These are phyloP conservation scores for Triticum monococcum DNA, from an alignment of 176 grass and related monocot genomes.

Conservation along the genomic window DNA sequence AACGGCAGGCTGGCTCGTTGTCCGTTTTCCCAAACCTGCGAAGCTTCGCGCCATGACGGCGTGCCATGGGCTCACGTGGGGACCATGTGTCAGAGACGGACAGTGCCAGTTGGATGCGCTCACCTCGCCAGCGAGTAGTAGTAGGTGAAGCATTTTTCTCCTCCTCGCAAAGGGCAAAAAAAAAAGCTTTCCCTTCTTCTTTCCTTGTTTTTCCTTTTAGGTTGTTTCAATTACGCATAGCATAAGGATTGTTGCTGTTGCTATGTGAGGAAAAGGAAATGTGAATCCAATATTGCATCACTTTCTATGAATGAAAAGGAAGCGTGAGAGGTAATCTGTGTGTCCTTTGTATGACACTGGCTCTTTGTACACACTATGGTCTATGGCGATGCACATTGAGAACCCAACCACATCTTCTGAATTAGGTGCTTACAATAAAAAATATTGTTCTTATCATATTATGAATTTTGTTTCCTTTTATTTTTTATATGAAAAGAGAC, in stretches of 20 bases:
- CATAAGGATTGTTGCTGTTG: not conserved
- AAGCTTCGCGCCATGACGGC: slow-evolving; percentile 44
- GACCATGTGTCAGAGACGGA: not conserved
- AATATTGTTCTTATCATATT: not conserved
- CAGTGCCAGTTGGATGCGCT: not conserved
- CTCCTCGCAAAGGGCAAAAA: no score
- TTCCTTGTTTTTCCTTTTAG: not conserved
- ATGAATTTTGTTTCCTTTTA: not conserved
- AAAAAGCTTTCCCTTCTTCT: no score
- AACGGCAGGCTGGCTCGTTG: not conserved
- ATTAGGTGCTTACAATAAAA: not conserved
- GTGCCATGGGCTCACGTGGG: slow-evolving; percentile 3
- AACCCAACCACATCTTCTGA: not conserved
- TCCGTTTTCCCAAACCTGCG: not conserved
- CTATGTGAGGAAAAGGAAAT: not conserved
- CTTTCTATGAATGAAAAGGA: not conserved
- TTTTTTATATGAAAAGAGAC: not conserved
- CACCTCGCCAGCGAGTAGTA: not conserved
- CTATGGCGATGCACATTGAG: not conserved
- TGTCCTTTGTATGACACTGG: not conserved
- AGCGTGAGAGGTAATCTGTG: not conserved
- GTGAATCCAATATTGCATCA: not conserved
- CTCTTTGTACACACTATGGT: not conserved
- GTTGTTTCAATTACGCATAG: no score
- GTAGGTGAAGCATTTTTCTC: no score